Base-by-base conservation (phyloP, 2,329 filamentous ascomycete species). In the Monilinia vaccinii-corymbosi region DNA sequence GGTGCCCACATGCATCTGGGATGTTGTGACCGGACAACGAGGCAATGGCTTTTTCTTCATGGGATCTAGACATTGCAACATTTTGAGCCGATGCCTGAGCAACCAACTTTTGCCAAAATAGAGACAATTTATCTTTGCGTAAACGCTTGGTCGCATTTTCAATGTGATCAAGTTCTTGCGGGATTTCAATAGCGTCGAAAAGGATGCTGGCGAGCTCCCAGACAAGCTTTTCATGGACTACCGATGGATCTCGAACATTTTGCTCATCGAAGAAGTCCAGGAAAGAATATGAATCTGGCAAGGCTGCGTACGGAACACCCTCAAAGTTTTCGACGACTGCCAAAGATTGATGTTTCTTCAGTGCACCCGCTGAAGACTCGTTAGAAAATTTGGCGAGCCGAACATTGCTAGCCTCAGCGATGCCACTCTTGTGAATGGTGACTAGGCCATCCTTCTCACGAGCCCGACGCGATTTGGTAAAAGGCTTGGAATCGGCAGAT, bases 151-250 rank as follows among this genome's bases (percentile, higher is more conserved):
- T 68, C 0, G 73, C 69, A 13, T 76, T 67, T 1, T 70, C 66
- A 18, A 70, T 61, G 32, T 70, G 64, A 36, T 76, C 68, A 10
- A 78, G 69, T 14, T 79, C 75, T 3, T 73, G 61, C 2, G 76
- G 73, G 34, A 80, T 70, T 18, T 76, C 76, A 13, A 84, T 63
- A n/a, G 85, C 78, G 65, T 96, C 91, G 69, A 96, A 99, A 4
- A 99, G 80, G 42, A 97, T 86, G 60, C 89, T 88, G 1, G 90
- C 87, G 40, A 99, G 78, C 62, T 90, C 82, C 94, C 95, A 99
- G 1, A 94, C 84, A 16, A 84, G 78, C 68, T 85, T 83, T 73
- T 95, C 90, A 60, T 90, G 83, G 23, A 76, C 73, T 58, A 73
- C 77, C 25, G 77, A 78, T 18, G 76, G 74, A 64, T 73, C 74